Evolutionary conservation across 768 basidiomycete genomes (phyloP).

Genomic region (Tylopilus cervinicoccineus): DNA sequence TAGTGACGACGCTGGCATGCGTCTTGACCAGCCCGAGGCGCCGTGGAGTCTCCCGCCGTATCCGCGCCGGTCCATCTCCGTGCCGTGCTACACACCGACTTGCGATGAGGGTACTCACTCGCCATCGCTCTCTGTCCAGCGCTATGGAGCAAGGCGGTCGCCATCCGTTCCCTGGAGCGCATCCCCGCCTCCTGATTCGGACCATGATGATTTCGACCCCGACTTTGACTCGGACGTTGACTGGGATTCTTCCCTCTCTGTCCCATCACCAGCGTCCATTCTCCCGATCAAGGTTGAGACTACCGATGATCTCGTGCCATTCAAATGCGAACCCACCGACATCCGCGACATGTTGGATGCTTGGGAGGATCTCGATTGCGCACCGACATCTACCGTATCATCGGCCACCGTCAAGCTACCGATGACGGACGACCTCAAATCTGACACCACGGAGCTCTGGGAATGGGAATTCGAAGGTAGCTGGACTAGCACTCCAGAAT

Average conservation of each 20-base stretch:
- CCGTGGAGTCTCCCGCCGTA: conserved; percentile 53
- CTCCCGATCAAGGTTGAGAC: conserved; percentile 20
- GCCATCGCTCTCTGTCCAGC: conserved; percentile 25
- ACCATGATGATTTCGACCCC: conserved; percentile 40
- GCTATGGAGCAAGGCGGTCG: conserved; percentile 42
- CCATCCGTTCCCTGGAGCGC: conserved; percentile 57
- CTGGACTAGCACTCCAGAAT: conserved; percentile 18
- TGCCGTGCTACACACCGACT: conserved; percentile 52
- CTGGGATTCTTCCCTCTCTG: conserved; percentile 47
- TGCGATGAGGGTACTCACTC: conserved; percentile 33
- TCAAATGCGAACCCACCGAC: conserved; percentile 62
- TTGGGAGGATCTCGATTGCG: conserved; percentile 61
- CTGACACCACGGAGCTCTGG: conserved; percentile 40
- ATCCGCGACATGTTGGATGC: conserved; percentile 63
- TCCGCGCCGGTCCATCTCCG: conserved; percentile 54
- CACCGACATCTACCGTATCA: conserved; percentile 22
- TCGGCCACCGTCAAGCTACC: conserved; percentile 30
- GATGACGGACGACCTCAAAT: conserved; percentile 36
- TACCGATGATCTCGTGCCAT: conserved; percentile 26
- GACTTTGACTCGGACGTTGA: conserved; percentile 57
- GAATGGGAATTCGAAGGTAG: conserved; percentile 33
- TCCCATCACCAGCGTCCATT: conserved; percentile 19
- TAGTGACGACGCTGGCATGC: conserved; percentile 19
- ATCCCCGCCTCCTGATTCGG: conserved; percentile 70
- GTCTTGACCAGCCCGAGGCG: conserved; percentile 27